A percentile compares a stretch with the other conserved stretches of the same genome.
Conservation (phyloP, 352 stramenopile genomes). For the Aphanomyces astaci region DNA sequence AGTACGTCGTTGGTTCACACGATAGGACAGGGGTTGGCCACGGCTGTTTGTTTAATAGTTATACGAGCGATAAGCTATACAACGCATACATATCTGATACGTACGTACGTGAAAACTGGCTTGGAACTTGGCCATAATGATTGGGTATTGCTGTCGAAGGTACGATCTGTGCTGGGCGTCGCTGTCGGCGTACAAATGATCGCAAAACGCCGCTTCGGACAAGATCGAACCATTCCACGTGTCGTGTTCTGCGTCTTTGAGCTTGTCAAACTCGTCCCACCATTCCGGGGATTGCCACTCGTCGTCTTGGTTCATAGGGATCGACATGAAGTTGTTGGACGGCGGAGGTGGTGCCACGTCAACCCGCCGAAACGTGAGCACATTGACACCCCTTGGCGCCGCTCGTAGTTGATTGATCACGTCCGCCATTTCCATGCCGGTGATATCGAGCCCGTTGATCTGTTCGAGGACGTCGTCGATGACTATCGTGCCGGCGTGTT, state of each 20-base stretch:
- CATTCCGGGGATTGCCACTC: background rate
- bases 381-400: slow-evolving; percentile 1
- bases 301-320: too few species aligned
- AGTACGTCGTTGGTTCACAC: slow-evolving; percentile 3
- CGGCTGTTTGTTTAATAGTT: background rate
- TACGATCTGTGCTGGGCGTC: slow-evolving; percentile 21
- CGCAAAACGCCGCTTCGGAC: slow-evolving; percentile 15
- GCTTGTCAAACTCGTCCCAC: slow-evolving; percentile 18
- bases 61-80: too few species aligned
- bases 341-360: background rate
- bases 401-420: slow-evolving; percentile 2
- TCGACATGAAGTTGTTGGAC: too few species aligned
- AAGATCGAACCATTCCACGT: slow-evolving; percentile 1
- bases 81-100: too few species aligned
- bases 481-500: slow-evolving; percentile 3
- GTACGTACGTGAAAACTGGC: background rate
- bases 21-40: background rate
- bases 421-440: background rate
- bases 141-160: slow-evolving; percentile 18
- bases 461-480: slow-evolving; percentile 12
- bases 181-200: slow-evolving; percentile 1
- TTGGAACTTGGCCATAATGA: slow-evolving; percentile 10
- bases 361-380: slow-evolving; percentile 9
- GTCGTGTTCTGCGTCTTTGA: background rate
- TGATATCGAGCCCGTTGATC: slow-evolving; percentile 19